phyloP scores from a whole-genome alignment of 345 rosid species.

The Eucalyptus rudis region DNA sequence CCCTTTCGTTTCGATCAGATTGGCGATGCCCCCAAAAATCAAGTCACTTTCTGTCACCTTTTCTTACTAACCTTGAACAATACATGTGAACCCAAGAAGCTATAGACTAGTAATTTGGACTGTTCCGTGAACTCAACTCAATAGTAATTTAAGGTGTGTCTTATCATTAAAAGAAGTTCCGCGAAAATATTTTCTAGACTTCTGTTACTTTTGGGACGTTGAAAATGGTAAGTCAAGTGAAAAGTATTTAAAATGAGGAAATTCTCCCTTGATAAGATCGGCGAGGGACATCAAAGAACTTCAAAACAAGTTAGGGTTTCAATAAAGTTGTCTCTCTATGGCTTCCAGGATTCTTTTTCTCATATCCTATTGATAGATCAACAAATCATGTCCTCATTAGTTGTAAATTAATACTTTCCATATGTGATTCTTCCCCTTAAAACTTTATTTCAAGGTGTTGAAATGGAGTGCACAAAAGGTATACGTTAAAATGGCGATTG shows the following conservation, averaged over 20 bases:
- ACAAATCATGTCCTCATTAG: not conserved
- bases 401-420: not conserved
- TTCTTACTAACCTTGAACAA: not conserved
- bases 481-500: not conserved
- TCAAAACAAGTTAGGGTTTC: not conserved
- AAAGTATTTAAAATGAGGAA: not conserved
- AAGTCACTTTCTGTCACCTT: not conserved
- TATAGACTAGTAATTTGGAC: not conserved
- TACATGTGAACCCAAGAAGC: not conserved
- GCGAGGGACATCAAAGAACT: not conserved
- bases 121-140: not conserved
- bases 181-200: not conserved
- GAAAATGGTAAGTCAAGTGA: not conserved
- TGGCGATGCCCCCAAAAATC: not conserved
- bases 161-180: not conserved
- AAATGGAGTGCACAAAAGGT: not conserved
- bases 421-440: not conserved
- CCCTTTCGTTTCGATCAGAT: not conserved
- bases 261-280: not conserved
- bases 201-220: not conserved
- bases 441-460: not conserved
- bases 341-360: not conserved
- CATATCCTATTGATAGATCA: not conserved
- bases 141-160: not conserved
- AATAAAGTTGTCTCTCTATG: not conserved